A percentile compares a stretch with the other conserved stretches of the same genome.
These are phyloP conservation scores for Xylariaceae sp. DNA, from an alignment of 2,329 filamentous ascomycete genomes.

Conservation along the genomic window DNA sequence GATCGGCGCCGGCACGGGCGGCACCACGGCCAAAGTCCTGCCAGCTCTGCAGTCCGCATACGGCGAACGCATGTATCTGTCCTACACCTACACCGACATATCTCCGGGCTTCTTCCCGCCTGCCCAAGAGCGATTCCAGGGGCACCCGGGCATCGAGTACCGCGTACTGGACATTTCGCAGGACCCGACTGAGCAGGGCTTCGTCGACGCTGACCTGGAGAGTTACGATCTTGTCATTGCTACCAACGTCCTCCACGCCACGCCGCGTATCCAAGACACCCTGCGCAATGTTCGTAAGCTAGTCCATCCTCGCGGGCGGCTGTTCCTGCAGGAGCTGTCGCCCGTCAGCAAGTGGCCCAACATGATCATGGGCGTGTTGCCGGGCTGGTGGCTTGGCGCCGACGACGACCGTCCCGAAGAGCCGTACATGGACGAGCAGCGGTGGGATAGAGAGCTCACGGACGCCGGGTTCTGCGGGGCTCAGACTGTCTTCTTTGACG, in stretches of 20 bases:
- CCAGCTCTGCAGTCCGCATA: not conserved
- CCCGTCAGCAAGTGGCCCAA: constrained; percentile 16
- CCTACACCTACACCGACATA: constrained; percentile 8
- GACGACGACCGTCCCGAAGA: too few species aligned
- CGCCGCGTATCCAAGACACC: not conserved
- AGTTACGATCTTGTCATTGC: constrained; percentile 8
- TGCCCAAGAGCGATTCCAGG: constrained; percentile 3
- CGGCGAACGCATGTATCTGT: constrained; percentile 4
- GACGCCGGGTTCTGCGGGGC: too few species aligned
- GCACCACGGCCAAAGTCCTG: not conserved
- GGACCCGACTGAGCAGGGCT: constrained; percentile 8
- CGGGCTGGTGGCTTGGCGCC: constrained; percentile 14
- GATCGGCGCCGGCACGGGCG: constrained; percentile 2
- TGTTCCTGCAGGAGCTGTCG: constrained; percentile 10
- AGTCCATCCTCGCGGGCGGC: constrained; percentile 9
- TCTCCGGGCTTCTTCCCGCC: constrained; percentile 8
- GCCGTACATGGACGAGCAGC: too few species aligned
- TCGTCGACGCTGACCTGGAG: constrained; percentile 2
- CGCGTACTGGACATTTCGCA: constrained; percentile 6
- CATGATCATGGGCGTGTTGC: constrained; percentile 15
- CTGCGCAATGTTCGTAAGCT: constrained; percentile 1
- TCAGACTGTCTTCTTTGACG: too few species aligned
- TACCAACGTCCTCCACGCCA: constrained; percentile 6
- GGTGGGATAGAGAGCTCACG: too few species aligned
- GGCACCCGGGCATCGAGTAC: constrained; percentile 4